Conservation (phyloP, 163 green algal species). For the Scenedesmus sp. region DNA sequence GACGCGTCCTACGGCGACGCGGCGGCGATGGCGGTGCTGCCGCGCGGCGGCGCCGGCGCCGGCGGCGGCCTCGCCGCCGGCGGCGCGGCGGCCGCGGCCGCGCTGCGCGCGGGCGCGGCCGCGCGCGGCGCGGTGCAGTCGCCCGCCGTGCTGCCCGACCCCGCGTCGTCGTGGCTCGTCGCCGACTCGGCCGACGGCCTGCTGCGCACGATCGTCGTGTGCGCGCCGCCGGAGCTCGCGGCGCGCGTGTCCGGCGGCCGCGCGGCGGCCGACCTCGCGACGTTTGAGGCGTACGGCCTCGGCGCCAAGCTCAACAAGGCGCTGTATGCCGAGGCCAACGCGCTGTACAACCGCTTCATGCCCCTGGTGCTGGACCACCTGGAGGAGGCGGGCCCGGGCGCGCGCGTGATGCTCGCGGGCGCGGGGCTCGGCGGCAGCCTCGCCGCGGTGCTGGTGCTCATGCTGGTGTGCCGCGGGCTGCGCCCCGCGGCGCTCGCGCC, state of each 20-base stretch:
- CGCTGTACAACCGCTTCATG: conserved; percentile 53
- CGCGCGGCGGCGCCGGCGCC: neutral
- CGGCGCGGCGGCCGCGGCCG: neutral
- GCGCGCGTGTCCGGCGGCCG: neutral
- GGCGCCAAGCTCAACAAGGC: conserved; percentile 50
- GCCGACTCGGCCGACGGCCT: conserved; percentile 31
- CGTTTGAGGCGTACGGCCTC: conserved; percentile 54
- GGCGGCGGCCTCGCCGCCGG: neutral
- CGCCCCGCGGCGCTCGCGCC: conserved; percentile 7
- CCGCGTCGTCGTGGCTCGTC: conserved; percentile 50
- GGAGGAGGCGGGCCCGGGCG: conserved; percentile 12
- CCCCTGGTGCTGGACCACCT: conserved; percentile 49
- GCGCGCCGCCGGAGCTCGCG: conserved; percentile 22
- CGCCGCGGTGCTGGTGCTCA: conserved; percentile 33
- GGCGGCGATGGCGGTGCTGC: conserved; percentile 24
- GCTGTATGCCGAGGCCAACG: conserved; percentile 47
- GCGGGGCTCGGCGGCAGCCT: conserved; percentile 33
- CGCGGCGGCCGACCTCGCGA: conserved; percentile 44
- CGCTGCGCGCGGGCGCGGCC: neutral
- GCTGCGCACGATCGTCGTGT: conserved; percentile 45
- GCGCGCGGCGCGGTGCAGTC: neutral
- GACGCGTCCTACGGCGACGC: conserved; percentile 28
- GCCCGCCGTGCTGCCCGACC: conserved; percentile 12
- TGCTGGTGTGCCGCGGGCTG: conserved; percentile 41
- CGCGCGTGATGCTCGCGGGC: conserved; percentile 17